Evolutionary conservation across 2,329 filamentous ascomycete species (phyloP).

Genomic region (Penicillium sp.): DNA sequence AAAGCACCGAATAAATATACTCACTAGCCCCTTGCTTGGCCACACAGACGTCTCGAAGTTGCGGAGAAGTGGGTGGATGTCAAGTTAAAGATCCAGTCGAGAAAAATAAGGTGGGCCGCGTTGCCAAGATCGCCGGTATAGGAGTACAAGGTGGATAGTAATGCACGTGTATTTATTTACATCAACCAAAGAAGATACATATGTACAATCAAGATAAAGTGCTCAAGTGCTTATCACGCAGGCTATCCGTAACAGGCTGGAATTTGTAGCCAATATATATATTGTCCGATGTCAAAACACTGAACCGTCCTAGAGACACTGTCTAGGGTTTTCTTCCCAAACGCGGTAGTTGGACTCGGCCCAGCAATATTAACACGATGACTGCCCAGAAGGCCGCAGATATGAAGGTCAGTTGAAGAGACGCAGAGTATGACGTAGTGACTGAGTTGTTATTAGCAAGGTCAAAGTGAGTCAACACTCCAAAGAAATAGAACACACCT

Average conservation of each 20-base stretch:
- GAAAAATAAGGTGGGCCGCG: slow-evolving; percentile 1
- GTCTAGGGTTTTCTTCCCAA: slow-evolving; percentile 26
- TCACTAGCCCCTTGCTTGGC: slow-evolving; percentile 11
- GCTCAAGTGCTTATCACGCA: neutral
- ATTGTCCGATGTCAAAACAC: neutral
- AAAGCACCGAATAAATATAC: neutral
- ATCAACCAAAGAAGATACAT: neutral
- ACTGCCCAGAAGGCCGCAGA: slow-evolving; percentile 38
- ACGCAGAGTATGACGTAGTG: slow-evolving; percentile 35
- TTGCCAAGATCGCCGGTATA: slow-evolving; percentile 8
- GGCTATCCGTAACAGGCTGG: neutral
- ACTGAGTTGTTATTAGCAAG: slow-evolving; percentile 29
- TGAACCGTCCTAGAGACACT: neutral
- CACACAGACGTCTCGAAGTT: slow-evolving; percentile 7
- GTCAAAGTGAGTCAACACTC: neutral
- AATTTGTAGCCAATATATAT: neutral
- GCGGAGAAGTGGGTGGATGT: slow-evolving; percentile 10
- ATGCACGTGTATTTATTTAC: neutral
- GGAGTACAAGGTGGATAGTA: neutral
- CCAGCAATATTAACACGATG: slow-evolving; percentile 35
- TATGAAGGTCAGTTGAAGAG: slow-evolving; percentile 39
- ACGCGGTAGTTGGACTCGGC: slow-evolving; percentile 35
- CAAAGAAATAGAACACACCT: slow-evolving; percentile 34
- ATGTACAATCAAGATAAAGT: neutral
- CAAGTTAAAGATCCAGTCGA: neutral